Conservation (phyloP, 164 flowering plant genomes). For the grape (Vitis vinifera) region ASM3070453v1 NC_081810.1:15365501-15366000, state of each 20-base stretch:
- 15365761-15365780: slow-evolving; percentile 71
- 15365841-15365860: slow-evolving; percentile 67
- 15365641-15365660: too few relatives aligned
- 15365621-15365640: too few relatives aligned
- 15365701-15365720: too few relatives aligned
- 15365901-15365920: slow-evolving; percentile 41
- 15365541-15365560: neutral
- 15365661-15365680: too few relatives aligned
- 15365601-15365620: too few relatives aligned
- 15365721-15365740: too few relatives aligned
- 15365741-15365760: neutral
- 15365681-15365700: too few relatives aligned
- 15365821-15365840: slow-evolving; percentile 96
- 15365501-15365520: too few relatives aligned
- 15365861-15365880: slow-evolving; percentile 56
- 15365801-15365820: slow-evolving; percentile 82
- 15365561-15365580: neutral
- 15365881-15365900: slow-evolving; percentile 67
- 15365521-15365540: too few relatives aligned
- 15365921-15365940: neutral
- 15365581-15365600: too few relatives aligned
- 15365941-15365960: neutral
- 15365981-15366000: slow-evolving; percentile 76
- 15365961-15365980: slow-evolving; percentile 43
- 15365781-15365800: slow-evolving; percentile 84